Evolutionary conservation across 1,284 basidiomycete genomes (phyloP).

Genomic region (Ceratobasidium sp.): DNA sequence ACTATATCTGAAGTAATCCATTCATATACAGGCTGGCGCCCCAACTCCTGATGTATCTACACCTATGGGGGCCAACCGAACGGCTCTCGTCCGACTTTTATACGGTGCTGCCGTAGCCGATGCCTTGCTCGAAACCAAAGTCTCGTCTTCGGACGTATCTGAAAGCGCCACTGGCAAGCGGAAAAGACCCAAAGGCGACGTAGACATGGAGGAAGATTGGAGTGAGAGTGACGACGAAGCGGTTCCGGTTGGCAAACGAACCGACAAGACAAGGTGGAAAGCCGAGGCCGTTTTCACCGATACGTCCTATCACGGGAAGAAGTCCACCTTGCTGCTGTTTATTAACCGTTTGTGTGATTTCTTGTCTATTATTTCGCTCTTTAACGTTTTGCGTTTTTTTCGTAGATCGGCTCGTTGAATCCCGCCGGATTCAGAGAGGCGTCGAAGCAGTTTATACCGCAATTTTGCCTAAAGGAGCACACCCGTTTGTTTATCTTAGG

Average conservation of each 20-base stretch:
- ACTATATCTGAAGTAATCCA: not conserved
- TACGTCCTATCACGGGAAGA: conserved; percentile 91
- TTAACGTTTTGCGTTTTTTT: not conserved
- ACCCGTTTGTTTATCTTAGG: conserved; percentile 95
- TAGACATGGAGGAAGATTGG: conserved; percentile 53
- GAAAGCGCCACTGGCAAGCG: conserved; percentile 45
- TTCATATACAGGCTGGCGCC: conserved; percentile 70
- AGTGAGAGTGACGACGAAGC: conserved; percentile 53
- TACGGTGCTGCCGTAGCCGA: conserved; percentile 88
- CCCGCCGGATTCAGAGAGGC: conserved; percentile 86
- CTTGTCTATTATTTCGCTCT: not conserved
- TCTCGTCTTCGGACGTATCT: conserved; percentile 44
- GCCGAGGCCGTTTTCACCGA: conserved; percentile 86
- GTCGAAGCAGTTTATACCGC: conserved; percentile 89
- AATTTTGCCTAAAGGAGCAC: conserved; percentile 91
- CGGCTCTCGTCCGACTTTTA: conserved; percentile 82
- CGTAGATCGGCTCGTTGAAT: conserved; percentile 94
- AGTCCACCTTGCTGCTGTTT: conserved; percentile 89
- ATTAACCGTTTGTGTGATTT: conserved; percentile 84
- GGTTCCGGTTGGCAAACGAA: conserved; percentile 43
- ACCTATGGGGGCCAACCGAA: conserved; percentile 74
- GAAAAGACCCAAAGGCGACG: conserved; percentile 50
- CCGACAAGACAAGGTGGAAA: conserved; percentile 65
- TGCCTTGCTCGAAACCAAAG: conserved; percentile 76
- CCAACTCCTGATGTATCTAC: conserved; percentile 87